Base-by-base conservation (phyloP, 1,284 basidiomycete genomes). In the Fistulina hepatica region DNA sequence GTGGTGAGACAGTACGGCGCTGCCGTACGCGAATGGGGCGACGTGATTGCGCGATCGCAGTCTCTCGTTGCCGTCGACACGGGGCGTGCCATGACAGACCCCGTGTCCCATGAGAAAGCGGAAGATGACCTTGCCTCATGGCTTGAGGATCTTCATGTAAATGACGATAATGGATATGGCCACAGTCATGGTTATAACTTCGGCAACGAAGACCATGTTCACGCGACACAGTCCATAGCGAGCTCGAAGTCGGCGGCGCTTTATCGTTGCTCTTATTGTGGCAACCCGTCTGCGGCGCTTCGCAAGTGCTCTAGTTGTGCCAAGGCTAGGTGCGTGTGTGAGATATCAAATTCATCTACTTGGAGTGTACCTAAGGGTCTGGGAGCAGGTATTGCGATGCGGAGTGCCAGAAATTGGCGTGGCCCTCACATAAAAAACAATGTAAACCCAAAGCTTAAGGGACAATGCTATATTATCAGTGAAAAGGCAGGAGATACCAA, bases 261-360 rank as follows among this genome's bases (percentile, higher is more conserved):
- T 17, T 75, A 72, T 51, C 52, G 61, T 21, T 77, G 73, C 45
- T 71, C 72, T 17, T 71, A 65, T 62, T 77, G 75, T 44, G 60
- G 66, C 6, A 76, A 74, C 43, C 70, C 71, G 10, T 74, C 71
- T 25, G 73, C 72, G 2, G 58, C 60, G 5, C 48, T 76, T 28
- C 63, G 63, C 46, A 73, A 66, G 56, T 76, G 73, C 56, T 55
- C 54, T 7, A 61, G 61, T 13, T 69, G 69, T 42, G 49, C 56
- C 24, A 61, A 63, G 46, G 57, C 62, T 11, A 63, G 65, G 69
- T 66, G 44, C 6, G 52, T 48, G 4, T 38, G 1, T 7, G 36
- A n/a, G 7, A 21, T 30, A 5, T 12, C 5, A 5, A 16, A 5
- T 33, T 15, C 9, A 15, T 10, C 16, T 17, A 22, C 26, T 22